These are phyloP conservation scores for Mycena venus DNA, from an alignment of 768 basidiomycete genomes.

Conservation along the genomic window DNA sequence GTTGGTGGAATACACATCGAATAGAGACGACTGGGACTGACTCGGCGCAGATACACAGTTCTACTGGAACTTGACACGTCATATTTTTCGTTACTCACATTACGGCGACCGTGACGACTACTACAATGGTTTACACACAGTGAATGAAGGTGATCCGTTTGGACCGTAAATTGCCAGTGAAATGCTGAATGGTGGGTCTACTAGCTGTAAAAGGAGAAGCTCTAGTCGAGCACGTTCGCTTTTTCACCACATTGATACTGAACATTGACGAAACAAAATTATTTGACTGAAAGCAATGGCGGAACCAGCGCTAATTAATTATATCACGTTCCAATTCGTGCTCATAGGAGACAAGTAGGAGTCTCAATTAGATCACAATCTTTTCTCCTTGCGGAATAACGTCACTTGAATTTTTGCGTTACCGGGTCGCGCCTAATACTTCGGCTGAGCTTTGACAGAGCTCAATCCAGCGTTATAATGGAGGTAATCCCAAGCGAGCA, in stretches of 20 bases:
- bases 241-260: conserved; percentile 56
- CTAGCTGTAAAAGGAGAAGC: conserved; percentile 45
- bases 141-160: conserved; percentile 59
- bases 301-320: too few species aligned
- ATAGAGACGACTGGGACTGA: not conserved
- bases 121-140: conserved; percentile 55
- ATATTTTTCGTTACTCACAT: conserved; percentile 64
- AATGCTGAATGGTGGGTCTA: conserved; percentile 30
- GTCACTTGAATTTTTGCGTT: not conserved
- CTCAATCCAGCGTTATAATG: too few species aligned
- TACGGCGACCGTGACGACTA: conserved; percentile 34
- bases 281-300: not conserved
- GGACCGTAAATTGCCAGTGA: conserved; percentile 36
- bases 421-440: too few species aligned
- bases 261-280: conserved; percentile 53
- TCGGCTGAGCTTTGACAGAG: too few species aligned
- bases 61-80: conserved; percentile 48
- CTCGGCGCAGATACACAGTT: conserved; percentile 38
- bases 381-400: not conserved
- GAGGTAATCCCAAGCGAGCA: too few species aligned
- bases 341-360: too few species aligned
- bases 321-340: too few species aligned
- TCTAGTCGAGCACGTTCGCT: conserved; percentile 53
- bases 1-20: too few species aligned
- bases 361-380: too few species aligned